Percentiles rank a stretch among this genome's conserved stretches.
phyloP scores from a whole-genome alignment of 495 filamentous ascomycete species.

The Penicillium psychrofluorescens region DNA sequence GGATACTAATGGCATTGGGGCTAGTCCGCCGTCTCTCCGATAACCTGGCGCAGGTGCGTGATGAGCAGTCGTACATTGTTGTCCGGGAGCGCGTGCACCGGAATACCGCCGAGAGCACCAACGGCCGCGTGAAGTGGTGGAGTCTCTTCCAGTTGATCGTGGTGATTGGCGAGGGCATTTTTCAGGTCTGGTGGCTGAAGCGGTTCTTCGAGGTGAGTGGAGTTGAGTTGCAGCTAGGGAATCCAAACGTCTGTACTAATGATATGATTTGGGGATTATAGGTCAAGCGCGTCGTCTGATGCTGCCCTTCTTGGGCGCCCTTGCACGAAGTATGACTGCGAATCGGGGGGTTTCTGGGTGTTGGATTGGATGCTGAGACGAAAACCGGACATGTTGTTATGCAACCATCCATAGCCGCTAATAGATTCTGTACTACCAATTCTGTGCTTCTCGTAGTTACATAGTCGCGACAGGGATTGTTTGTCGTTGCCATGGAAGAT shows the following conservation, averaged over 20 bases:
- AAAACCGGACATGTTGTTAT: slow-evolving; percentile 11
- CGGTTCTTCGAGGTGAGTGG: slow-evolving; percentile 87
- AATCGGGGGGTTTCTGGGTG: slow-evolving; percentile 1
- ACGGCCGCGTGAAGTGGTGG: slow-evolving; percentile 98
- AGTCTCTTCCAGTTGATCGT: slow-evolving; percentile 92
- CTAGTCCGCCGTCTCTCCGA: slow-evolving; percentile 80
- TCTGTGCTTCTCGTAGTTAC: too few species aligned
- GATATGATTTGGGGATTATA: slow-evolving; percentile 6
- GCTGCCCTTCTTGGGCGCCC: slow-evolving; percentile 2
- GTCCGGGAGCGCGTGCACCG: slow-evolving; percentile 90
- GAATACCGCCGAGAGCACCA: slow-evolving; percentile 98
- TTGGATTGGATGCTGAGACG: slow-evolving; percentile 3
- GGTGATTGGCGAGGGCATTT: slow-evolving; percentile 83
- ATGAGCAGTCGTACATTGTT: slow-evolving; percentile 97
- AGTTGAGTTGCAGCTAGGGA: background rate
- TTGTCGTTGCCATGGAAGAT: too few species aligned
- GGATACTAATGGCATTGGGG: background rate
- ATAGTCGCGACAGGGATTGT: too few species aligned
- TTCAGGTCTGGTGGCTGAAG: slow-evolving; percentile 99
- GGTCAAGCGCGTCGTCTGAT: slow-evolving; percentile 41
- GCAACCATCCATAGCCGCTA: slow-evolving; percentile 16
- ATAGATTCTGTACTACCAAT: slow-evolving; percentile 18
- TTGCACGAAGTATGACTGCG: background rate
- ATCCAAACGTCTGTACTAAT: background rate
- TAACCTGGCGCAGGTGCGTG: slow-evolving; percentile 82